Conservation (phyloP, 192 early-diverging fungal genomes). For the Chytriomyces hyalinus region DNA sequence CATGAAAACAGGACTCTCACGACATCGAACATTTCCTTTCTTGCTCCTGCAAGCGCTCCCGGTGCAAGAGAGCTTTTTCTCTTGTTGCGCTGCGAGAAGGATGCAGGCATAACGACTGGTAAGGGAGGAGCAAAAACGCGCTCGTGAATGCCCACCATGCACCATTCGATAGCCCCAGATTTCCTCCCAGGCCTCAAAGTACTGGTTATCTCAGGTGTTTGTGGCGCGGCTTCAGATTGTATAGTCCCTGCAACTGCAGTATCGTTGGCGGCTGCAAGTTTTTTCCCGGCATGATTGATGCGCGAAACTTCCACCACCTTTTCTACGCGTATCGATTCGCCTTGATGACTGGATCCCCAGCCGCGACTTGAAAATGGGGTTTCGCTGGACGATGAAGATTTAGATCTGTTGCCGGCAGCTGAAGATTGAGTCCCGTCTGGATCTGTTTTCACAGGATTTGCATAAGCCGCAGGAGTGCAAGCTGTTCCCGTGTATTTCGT, state of each 20-base stretch:
- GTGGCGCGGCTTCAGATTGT: not conserved
- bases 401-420: not conserved
- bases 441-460: not conserved
- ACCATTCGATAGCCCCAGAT: constrained; percentile 44
- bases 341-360: constrained; percentile 77
- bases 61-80: not conserved
- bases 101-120: not conserved
- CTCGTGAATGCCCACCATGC: constrained; percentile 28
- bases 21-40: constrained; percentile 36
- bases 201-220: no score
- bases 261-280: not conserved
- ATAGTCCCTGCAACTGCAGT: not conserved
- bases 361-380: constrained; percentile 58
- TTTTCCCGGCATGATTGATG: constrained; percentile 16
- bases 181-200: constrained; percentile 48
- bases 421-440: not conserved
- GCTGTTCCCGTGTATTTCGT: constrained; percentile 69
- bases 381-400: not conserved
- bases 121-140: constrained; percentile 5
- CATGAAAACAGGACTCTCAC: constrained; percentile 62
- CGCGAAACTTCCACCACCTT: constrained; percentile 58
- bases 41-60: not conserved
- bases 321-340: constrained; percentile 72
- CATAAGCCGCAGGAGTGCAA: constrained; percentile 21
- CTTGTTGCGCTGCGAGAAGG: not conserved